phyloP scores from a whole-genome alignment of 78 protist species.

The Trichosphaerium sp. region DNA sequence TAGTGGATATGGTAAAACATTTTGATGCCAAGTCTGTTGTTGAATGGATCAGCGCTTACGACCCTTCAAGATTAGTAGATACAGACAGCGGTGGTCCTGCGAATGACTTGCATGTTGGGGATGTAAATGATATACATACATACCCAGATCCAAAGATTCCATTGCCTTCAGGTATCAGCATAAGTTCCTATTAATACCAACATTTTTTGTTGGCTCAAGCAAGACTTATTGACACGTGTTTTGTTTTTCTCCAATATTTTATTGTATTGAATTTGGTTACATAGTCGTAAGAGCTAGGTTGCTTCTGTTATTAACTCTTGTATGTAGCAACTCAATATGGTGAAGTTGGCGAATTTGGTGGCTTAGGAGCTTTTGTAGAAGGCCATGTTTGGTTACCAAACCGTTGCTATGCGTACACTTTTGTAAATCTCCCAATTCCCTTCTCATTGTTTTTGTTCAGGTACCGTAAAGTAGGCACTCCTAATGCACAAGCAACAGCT shows the following conservation, averaged over 20 bases:
- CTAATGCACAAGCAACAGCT: neutral
- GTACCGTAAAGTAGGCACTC: neutral
- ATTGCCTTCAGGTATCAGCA: neutral
- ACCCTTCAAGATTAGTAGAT: slow-evolving; percentile 7
- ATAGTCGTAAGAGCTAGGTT: too few species aligned
- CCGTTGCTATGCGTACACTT: neutral
- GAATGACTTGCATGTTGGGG: neutral
- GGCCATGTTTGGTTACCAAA: slow-evolving; percentile 15
- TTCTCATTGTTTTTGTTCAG: neutral
- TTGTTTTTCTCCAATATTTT: too few species aligned
- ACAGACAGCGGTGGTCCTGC: slow-evolving; percentile 27
- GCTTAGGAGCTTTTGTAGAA: slow-evolving; percentile 11
- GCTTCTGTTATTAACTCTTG: too few species aligned
- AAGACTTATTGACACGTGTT: too few species aligned
- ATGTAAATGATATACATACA: slow-evolving; percentile 29
- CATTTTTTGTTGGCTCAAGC: too few species aligned
- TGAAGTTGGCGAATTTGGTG: slow-evolving; percentile 40
- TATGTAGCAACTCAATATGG: neutral
- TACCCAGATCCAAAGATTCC: slow-evolving; percentile 18
- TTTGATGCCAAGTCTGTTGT: neutral
- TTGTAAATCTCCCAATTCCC: neutral
- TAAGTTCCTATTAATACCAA: neutral
- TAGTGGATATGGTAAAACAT: slow-evolving; percentile 7
- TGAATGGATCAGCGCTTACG: neutral
- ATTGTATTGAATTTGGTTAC: too few species aligned